These are phyloP conservation scores for Sporobolomyces pararoseus DNA, from an alignment of 768 basidiomycete species.

Conservation along the genomic window DNA sequence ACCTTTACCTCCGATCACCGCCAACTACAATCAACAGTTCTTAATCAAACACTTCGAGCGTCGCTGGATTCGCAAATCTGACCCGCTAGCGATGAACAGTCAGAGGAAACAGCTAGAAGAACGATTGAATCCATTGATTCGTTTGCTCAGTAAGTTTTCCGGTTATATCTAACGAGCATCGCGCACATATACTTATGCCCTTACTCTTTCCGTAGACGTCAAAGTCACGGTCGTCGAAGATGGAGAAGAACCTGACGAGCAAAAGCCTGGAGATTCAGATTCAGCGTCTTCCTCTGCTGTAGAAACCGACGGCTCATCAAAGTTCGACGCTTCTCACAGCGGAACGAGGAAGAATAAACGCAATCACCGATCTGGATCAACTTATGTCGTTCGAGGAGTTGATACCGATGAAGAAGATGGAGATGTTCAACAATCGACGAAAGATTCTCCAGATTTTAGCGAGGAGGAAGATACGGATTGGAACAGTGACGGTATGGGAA, in stretches of 20 bases:
- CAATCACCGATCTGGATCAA: background rate
- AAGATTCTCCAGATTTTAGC: background rate
- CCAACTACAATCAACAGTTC: background rate
- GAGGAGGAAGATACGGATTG: constrained; percentile 13
- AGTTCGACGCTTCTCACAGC: background rate
- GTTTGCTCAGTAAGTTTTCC: constrained; percentile 23
- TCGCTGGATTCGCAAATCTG: constrained; percentile 16
- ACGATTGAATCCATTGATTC: constrained; percentile 27
- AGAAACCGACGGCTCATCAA: background rate
- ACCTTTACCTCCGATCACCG: background rate
- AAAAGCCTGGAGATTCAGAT: background rate
- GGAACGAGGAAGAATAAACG: background rate
- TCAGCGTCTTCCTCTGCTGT: background rate
- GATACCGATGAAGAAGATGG: background rate
- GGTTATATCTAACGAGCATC: no score
- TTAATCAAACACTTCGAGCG: constrained; percentile 19
- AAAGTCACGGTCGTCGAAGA: constrained; percentile 9
- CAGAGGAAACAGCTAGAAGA: constrained; percentile 8
- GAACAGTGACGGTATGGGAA: constrained; percentile 20
- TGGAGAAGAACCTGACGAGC: background rate
- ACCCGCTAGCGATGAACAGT: constrained; percentile 18
- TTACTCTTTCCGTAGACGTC: no score
- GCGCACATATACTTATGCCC: no score
- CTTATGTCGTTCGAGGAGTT: background rate
- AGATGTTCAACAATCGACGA: background rate